A percentile compares a stretch with the other conserved stretches of the same genome.
Evolutionary conservation across 1,284 basidiomycete genomes (phyloP).

Genomic region (Cystobasidiaceae sp.): DNA sequence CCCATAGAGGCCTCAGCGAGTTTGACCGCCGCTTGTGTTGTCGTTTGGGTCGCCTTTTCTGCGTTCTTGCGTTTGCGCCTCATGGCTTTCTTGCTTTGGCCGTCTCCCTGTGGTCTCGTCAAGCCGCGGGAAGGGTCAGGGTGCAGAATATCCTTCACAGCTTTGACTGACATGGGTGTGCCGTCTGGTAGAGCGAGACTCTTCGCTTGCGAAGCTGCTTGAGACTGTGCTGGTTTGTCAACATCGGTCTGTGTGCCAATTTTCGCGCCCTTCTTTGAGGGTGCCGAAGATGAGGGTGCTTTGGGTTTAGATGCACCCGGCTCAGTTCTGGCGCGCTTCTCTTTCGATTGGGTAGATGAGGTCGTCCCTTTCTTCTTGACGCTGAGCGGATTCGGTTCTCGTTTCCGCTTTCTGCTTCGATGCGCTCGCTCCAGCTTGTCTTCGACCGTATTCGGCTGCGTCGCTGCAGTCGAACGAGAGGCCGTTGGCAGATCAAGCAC

Average conservation of each 20-base stretch:
- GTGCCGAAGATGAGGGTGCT: neutral
- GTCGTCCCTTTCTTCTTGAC: slow-evolving; percentile 73
- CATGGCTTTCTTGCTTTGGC: slow-evolving; percentile 29
- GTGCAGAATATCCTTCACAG: neutral
- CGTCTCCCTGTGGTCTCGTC: neutral
- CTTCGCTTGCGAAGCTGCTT: neutral
- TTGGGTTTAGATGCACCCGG: neutral
- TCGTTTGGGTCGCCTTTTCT: neutral
- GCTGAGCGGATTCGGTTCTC: slow-evolving; percentile 87
- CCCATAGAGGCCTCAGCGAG: no score
- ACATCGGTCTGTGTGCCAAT: no score
- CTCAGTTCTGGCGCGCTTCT: neutral
- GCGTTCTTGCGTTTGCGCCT: slow-evolving; percentile 22
- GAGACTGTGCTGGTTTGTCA: no score
- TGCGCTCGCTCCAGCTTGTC: slow-evolving; percentile 31
- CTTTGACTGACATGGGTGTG: neutral
- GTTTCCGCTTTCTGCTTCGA: slow-evolving; percentile 60
- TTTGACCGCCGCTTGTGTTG: no score
- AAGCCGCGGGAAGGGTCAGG: slow-evolving; percentile 3
- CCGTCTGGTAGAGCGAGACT: neutral
- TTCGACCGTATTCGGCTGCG: slow-evolving; percentile 39
- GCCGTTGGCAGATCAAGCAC: slow-evolving; percentile 36
- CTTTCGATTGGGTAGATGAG: slow-evolving; percentile 28
- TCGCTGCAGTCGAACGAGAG: slow-evolving; percentile 22
- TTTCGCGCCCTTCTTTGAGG: no score